phyloP scores from a whole-genome alignment of 1,284 basidiomycete species.

The Tilletiaria anomala region DNA sequence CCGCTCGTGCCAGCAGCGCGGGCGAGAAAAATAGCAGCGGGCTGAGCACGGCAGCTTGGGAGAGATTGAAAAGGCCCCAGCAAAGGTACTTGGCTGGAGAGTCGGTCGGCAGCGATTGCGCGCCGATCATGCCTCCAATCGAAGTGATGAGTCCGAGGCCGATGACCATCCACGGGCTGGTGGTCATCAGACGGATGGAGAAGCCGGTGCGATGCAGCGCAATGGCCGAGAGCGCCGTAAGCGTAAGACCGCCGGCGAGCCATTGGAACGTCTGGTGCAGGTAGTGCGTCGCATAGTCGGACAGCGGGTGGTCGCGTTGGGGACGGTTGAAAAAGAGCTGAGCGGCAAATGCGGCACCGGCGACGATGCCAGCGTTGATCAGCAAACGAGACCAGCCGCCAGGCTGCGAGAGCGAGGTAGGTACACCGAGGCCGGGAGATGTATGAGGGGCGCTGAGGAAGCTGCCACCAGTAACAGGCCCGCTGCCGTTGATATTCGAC shows the following conservation, averaged over 20 bases:
- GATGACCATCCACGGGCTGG: constrained; percentile 72
- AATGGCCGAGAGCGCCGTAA: constrained; percentile 65
- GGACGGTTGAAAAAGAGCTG: constrained; percentile 35
- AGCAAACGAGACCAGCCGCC: constrained; percentile 3
- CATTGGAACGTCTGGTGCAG: constrained; percentile 73
- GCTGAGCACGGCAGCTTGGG: constrained; percentile 58
- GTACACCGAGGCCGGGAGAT: too few species aligned
- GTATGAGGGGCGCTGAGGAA: too few species aligned
- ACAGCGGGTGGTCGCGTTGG: constrained; percentile 24
- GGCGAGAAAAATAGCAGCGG: constrained; percentile 67
- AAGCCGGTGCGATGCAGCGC: constrained; percentile 60
- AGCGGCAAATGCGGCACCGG: constrained; percentile 25
- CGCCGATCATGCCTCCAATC: constrained; percentile 41
- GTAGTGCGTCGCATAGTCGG: constrained; percentile 41
- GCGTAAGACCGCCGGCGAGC: constrained; percentile 61
- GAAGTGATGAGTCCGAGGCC: constrained; percentile 55
- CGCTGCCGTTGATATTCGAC: too few species aligned
- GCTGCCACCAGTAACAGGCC: too few species aligned
- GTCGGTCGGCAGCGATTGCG: constrained; percentile 30
- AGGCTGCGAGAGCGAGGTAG: too few species aligned
- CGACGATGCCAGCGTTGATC: constrained; percentile 30
- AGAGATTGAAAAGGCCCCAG: constrained; percentile 57
- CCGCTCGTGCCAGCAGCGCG: constrained; percentile 71
- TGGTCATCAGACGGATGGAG: constrained; percentile 61
- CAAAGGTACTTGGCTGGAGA: constrained; percentile 38